phyloP scores from a whole-genome alignment of 1,284 basidiomycete species.

The Ustilago vetiveriae region DNA sequence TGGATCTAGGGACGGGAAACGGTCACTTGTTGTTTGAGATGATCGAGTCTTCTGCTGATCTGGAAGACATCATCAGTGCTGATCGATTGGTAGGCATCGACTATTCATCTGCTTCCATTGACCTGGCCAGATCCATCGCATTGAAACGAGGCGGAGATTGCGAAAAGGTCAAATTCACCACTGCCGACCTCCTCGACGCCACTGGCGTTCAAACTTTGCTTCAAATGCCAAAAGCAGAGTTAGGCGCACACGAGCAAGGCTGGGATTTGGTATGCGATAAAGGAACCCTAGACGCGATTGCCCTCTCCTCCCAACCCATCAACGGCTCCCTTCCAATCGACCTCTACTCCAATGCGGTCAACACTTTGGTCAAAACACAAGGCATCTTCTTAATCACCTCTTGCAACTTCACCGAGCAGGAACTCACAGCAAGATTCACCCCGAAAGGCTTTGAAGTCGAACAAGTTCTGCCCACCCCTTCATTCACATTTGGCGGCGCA shows the following conservation, averaged over 20 bases:
- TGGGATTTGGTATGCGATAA: slow-evolving; percentile 69
- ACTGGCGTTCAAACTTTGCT: slow-evolving; percentile 12
- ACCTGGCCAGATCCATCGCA: slow-evolving; percentile 63
- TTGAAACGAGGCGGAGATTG: slow-evolving; percentile 39
- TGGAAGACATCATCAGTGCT: slow-evolving; percentile 74
- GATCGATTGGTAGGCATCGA: slow-evolving; percentile 77
- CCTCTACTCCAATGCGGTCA: slow-evolving; percentile 75
- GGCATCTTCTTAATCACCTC: slow-evolving; percentile 82
- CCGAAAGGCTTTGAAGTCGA: slow-evolving; percentile 44
- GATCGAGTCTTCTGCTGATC: slow-evolving; percentile 47
- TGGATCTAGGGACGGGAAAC: slow-evolving; percentile 79
- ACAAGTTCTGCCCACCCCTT: slow-evolving; percentile 55
- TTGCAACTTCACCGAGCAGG: slow-evolving; percentile 88
- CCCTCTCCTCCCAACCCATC: slow-evolving; percentile 75
- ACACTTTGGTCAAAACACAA: slow-evolving; percentile 71
- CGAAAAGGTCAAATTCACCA: slow-evolving; percentile 60
- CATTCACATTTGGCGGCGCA: slow-evolving; percentile 58
- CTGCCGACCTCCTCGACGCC: slow-evolving; percentile 63
- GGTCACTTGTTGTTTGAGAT: slow-evolving; percentile 83
- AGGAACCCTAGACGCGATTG: slow-evolving; percentile 79
- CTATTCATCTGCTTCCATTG: slow-evolving; percentile 79
- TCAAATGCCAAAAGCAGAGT: background rate
- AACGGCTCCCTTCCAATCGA: slow-evolving; percentile 72
- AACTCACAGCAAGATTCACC: slow-evolving; percentile 75
- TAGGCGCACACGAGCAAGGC: background rate